These are phyloP conservation scores for Harrya chromipes DNA, from an alignment of 768 basidiomycete genomes.

Conservation along the genomic window DNA sequence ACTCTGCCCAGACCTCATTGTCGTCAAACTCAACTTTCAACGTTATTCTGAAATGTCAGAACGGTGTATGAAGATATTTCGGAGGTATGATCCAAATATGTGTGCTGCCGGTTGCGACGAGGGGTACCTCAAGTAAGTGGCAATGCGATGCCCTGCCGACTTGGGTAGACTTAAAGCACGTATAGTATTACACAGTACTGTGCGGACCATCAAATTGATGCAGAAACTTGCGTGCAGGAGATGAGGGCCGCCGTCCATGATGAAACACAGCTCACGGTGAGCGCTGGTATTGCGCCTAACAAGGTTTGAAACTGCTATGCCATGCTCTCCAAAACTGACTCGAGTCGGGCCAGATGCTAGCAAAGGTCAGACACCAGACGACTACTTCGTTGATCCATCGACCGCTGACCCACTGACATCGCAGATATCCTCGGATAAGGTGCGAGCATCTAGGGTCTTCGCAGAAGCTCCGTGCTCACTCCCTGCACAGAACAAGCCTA, in stretches of 20 bases:
- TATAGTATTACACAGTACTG: slow-evolving; percentile 84
- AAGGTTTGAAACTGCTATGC: slow-evolving; percentile 52
- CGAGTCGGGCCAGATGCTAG: slow-evolving; percentile 62
- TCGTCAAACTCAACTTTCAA: slow-evolving; percentile 55
- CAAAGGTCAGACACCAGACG: slow-evolving; percentile 68
- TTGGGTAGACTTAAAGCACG: slow-evolving; percentile 1
- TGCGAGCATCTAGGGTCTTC: slow-evolving; percentile 22
- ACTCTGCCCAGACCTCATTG: slow-evolving; percentile 84
- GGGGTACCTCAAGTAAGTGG: slow-evolving; percentile 81
- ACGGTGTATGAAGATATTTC: slow-evolving; percentile 65
- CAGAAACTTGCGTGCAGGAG: slow-evolving; percentile 72
- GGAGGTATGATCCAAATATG: slow-evolving; percentile 77
- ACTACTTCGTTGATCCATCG: background rate
- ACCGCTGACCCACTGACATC: slow-evolving; percentile 3
- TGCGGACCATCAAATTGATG: slow-evolving; percentile 54
- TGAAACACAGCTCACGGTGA: slow-evolving; percentile 86
- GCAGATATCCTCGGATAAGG: slow-evolving; percentile 92
- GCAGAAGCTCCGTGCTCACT: background rate
- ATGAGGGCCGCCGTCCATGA: slow-evolving; percentile 71
- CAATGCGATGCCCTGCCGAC: background rate
- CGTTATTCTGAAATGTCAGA: slow-evolving; percentile 70
- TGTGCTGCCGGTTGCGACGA: slow-evolving; percentile 80
- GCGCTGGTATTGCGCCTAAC: slow-evolving; percentile 95
- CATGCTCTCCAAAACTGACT: slow-evolving; percentile 16
- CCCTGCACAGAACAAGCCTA: slow-evolving; percentile 76